Evolutionary conservation across 208 protist species (phyloP), one percentile per base, ranked within the genome.

Genomic region (Crithidia acanthocephali): DNA sequence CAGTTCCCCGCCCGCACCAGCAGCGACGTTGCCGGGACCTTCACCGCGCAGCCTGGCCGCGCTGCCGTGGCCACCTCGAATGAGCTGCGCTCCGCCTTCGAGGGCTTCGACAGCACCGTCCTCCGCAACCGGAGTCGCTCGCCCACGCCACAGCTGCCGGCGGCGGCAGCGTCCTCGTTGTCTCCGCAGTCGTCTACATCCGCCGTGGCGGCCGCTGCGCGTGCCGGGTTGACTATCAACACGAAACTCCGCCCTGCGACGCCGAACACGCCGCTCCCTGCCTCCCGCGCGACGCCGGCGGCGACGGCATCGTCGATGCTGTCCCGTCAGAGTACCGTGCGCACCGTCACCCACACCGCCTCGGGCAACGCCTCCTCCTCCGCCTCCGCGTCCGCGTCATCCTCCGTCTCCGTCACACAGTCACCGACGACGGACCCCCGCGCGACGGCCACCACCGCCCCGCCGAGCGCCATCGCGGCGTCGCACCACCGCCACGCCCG

Each of bases 71-170:
- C 22, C 27, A 44, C 44, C 16, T 48, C 28, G 11, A 69, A 35
- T 44, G 62, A 68, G 45, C 33, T 63, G 5, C 61, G 35, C 45
- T 55, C 70, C 30, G 55, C 62, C 45, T 76, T 76, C 42, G 55
- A 52, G 0, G 62, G 70, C 44, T 69, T 76, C 32, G 63, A 61
- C 65, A 61, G 47, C 59, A 48, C 59, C 32, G 61, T 66, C 23
- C 52, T n/a, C 4, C 33, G 27, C 56, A 28, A 47, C 33, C 8
- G 51, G 25, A 37, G 35, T 22, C n/a, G 23, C 18, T 13, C 22
- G 20, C 33, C 33, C 2, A 16, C 55, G 16, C 45, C 30, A 23
- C 47, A 23, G 35, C 35, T 40, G 35, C 35, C 35, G 8, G 11
- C 35, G 35, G 8, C 35, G 8, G 8, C 35, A 13, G 8, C 35